Evolutionary conservation across 768 basidiomycete genomes (phyloP).

Genomic region (Hericium coralloides): DNA sequence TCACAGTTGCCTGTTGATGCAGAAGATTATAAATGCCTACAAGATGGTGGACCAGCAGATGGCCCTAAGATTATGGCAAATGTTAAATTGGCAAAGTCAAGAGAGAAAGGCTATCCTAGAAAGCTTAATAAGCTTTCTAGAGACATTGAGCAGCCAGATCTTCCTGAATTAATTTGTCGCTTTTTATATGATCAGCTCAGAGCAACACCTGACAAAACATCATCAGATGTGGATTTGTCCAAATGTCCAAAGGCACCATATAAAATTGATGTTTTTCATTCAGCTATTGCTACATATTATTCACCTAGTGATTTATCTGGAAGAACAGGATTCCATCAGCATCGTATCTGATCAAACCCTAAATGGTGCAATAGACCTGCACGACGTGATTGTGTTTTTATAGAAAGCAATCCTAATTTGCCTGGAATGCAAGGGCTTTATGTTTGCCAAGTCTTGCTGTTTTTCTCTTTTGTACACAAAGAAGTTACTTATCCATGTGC

Average conservation of each 20-base stretch:
- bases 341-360: conserved; percentile 17
- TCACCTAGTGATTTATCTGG: conserved; percentile 22
- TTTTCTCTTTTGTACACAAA: conserved; percentile 18
- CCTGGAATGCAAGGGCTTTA: conserved; percentile 14
- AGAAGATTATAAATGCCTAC: neutral
- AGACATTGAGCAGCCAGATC: neutral
- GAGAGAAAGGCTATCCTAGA: conserved; percentile 4
- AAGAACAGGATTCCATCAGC: conserved; percentile 18
- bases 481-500: conserved; percentile 15
- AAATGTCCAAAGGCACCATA: conserved; percentile 3
- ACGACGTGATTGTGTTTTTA: conserved; percentile 18
- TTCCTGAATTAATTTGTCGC: neutral
- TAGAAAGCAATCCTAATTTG: conserved; percentile 4
- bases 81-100: neutral
- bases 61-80: neutral
- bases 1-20: neutral
- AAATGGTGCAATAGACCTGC: conserved; percentile 14
- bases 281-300: conserved; percentile 17
- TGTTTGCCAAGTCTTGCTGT: conserved; percentile 12
- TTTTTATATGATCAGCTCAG: conserved; percentile 12
- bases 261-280: conserved; percentile 15
- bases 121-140: neutral
- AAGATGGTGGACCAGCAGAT: too few relatives aligned
- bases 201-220: neutral
- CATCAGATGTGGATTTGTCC: neutral